Evolutionary conservation across 352 stramenopile species (phyloP).

Genomic region (Phytopythium delawarense): DNA sequence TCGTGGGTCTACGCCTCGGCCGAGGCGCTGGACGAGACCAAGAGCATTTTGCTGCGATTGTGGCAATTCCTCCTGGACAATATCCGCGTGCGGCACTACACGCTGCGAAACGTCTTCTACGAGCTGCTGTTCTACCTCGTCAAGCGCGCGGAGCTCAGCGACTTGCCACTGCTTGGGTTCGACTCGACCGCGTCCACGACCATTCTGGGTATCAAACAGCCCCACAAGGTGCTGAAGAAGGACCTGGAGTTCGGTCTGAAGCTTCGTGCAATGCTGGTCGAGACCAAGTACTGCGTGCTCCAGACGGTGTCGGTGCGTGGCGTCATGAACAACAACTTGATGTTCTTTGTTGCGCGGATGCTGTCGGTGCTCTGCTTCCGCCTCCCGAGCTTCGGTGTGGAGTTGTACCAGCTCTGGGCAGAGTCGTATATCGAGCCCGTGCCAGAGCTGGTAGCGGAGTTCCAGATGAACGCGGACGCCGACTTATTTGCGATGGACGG

Average conservation of each 20-base stretch:
- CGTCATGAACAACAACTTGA: constrained; percentile 91
- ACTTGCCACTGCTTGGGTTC: constrained; percentile 79
- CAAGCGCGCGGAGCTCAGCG: constrained; percentile 82
- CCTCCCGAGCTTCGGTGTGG: constrained; percentile 81
- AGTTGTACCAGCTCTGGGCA: constrained; percentile 85
- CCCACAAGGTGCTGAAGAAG: constrained; percentile 72
- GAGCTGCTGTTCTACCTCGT: constrained; percentile 87
- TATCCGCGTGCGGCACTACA: constrained; percentile 88
- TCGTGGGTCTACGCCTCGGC: constrained; percentile 85
- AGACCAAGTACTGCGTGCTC: constrained; percentile 87
- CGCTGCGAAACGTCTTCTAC: constrained; percentile 87
- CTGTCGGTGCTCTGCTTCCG: constrained; percentile 85
- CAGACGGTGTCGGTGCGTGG: constrained; percentile 84
- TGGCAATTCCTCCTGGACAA: constrained; percentile 90
- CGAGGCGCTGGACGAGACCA: constrained; percentile 83
- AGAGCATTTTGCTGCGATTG: constrained; percentile 77
- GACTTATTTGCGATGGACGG: constrained; percentile 88
- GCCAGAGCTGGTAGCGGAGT: constrained; percentile 72
- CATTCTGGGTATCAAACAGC: constrained; percentile 62
- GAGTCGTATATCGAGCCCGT: constrained; percentile 81
- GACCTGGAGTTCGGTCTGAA: constrained; percentile 85
- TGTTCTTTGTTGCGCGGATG: constrained; percentile 89
- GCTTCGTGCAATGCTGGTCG: constrained; percentile 83
- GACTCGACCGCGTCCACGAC: constrained; percentile 67
- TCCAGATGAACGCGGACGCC: constrained; percentile 76